Conservation (phyloP, 257 asterid species). For the Paulownia fortunei region DNA sequence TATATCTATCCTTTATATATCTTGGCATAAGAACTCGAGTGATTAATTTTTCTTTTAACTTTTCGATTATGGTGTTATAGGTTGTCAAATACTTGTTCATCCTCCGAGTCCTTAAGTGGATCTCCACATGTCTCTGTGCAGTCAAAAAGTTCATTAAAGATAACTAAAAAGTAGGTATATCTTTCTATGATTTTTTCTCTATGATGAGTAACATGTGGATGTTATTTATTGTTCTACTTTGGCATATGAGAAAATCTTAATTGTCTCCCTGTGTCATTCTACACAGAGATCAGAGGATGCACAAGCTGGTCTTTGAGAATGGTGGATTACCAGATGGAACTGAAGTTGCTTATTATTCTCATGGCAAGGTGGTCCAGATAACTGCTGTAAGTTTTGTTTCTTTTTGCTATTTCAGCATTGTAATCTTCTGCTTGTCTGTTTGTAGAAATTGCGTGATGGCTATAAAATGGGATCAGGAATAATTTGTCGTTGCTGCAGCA, state of each 20-base stretch:
- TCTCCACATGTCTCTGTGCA: slow-evolving; percentile 42
- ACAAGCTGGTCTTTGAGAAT: too few relatives aligned
- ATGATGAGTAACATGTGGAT: neutral
- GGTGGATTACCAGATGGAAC: slow-evolving; percentile 82
- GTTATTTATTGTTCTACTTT: neutral
- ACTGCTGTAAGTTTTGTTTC: neutral
- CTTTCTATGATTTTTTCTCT: slow-evolving; percentile 1
- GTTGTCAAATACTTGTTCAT: slow-evolving; percentile 29
- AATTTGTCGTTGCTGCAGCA: slow-evolving; percentile 70
- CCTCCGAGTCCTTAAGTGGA: slow-evolving; percentile 42
- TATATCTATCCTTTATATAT: neutral
- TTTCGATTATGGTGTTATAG: slow-evolving; percentile 42
- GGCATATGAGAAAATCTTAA: slow-evolving; percentile 9
- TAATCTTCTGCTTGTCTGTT: slow-evolving; percentile 21
- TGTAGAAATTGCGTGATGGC: slow-evolving; percentile 73
- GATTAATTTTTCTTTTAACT: neutral
- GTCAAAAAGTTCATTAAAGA: slow-evolving; percentile 56
- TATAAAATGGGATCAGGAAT: slow-evolving; percentile 74
- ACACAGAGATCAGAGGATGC: slow-evolving; percentile 75
- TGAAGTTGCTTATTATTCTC: slow-evolving; percentile 73
- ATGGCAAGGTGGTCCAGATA: slow-evolving; percentile 66
- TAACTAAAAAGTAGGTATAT: slow-evolving; percentile 69
- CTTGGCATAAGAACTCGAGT: neutral
- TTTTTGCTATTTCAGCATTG: too few relatives aligned
- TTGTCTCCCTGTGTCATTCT: slow-evolving; percentile 23